Percentiles rank a stretch among this genome's conserved stretches.
phyloP scores from a whole-genome alignment of 352 stramenopile species.

The Globisporangium canariense region DNA sequence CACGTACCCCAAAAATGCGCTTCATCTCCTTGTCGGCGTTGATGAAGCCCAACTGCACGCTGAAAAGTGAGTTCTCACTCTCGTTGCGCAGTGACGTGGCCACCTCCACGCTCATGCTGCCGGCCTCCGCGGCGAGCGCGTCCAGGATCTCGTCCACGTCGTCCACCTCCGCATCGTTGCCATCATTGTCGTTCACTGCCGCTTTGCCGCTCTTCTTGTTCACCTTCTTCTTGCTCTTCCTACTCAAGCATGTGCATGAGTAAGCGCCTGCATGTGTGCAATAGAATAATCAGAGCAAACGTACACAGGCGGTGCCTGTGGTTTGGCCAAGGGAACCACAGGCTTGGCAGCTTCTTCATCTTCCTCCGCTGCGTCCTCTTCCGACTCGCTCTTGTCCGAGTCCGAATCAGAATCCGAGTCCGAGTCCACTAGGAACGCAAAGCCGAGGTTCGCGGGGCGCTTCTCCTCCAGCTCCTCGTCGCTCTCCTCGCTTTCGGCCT shows the following conservation, averaged over 20 bases:
- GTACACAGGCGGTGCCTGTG: slow-evolving; percentile 11
- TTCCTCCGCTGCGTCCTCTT: slow-evolving; percentile 20
- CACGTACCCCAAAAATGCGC: slow-evolving; percentile 75
- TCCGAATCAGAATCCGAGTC: slow-evolving; percentile 72
- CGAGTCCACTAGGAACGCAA: slow-evolving; percentile 71
- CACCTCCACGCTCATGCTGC: slow-evolving; percentile 38
- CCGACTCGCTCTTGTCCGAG: slow-evolving; percentile 25
- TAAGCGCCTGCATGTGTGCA: background rate
- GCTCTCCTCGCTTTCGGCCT: slow-evolving; percentile 19
- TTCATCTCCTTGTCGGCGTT: slow-evolving; percentile 90
- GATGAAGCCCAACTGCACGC: slow-evolving; percentile 65
- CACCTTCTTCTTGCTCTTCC: slow-evolving; percentile 34
- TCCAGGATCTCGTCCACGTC: slow-evolving; percentile 72
- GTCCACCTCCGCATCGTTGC: slow-evolving; percentile 26
- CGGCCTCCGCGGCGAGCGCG: slow-evolving; percentile 42
- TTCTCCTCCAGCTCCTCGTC: slow-evolving; percentile 55
- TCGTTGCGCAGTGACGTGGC: slow-evolving; percentile 27
- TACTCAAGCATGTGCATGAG: background rate
- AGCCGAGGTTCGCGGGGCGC: slow-evolving; percentile 48
- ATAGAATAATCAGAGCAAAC: background rate
- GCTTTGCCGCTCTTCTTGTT: slow-evolving; percentile 31
- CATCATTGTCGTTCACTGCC: slow-evolving; percentile 14
- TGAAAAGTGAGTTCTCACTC: slow-evolving; percentile 57
- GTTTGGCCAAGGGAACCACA: slow-evolving; percentile 12
- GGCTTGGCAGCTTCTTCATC: slow-evolving; percentile 17